Evolutionary conservation across 1,284 basidiomycete species (phyloP).

Genomic region (Rhodotorula sp.): DNA sequence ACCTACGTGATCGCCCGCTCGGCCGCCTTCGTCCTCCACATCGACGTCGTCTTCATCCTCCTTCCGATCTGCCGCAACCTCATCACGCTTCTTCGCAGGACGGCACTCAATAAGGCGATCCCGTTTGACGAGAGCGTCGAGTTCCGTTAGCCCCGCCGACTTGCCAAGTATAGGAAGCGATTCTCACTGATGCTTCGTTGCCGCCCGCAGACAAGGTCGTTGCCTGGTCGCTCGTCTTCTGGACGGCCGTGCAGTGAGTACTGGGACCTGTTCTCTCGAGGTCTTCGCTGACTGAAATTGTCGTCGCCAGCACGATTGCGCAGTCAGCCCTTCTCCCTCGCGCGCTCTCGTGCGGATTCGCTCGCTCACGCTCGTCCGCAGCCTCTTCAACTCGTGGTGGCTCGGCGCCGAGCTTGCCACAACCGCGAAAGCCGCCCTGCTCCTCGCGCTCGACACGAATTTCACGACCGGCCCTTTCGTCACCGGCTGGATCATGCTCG

Average conservation of each 20-base stretch:
- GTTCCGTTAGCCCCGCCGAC: constrained; percentile 27
- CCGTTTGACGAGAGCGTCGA: constrained; percentile 53
- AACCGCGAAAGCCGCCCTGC: constrained; percentile 54
- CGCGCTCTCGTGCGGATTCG: background rate
- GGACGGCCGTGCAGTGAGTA: constrained; percentile 65
- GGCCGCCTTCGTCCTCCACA: constrained; percentile 78
- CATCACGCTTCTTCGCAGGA: constrained; percentile 75
- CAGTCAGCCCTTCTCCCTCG: background rate
- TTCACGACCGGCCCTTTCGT: constrained; percentile 80
- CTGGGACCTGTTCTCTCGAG: no score
- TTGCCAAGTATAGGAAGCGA: background rate
- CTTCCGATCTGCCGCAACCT: constrained; percentile 88
- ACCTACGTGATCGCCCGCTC: constrained; percentile 69
- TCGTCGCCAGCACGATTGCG: constrained; percentile 20
- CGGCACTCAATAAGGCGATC: constrained; percentile 75
- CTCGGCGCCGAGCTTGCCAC: constrained; percentile 47
- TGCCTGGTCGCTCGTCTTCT: constrained; percentile 78
- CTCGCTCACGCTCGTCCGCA: background rate
- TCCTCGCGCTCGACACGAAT: constrained; percentile 69
- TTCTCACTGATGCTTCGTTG: background rate
- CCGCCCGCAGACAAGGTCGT: constrained; percentile 64
- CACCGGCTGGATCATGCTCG: constrained; percentile 90
- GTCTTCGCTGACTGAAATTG: constrained; percentile 25
- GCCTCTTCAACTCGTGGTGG: constrained; percentile 23
- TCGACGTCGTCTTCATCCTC: constrained; percentile 84